Evolutionary conservation across 106 monocot genomes (phyloP).

Genomic region (Dioscorea alata): DNA sequence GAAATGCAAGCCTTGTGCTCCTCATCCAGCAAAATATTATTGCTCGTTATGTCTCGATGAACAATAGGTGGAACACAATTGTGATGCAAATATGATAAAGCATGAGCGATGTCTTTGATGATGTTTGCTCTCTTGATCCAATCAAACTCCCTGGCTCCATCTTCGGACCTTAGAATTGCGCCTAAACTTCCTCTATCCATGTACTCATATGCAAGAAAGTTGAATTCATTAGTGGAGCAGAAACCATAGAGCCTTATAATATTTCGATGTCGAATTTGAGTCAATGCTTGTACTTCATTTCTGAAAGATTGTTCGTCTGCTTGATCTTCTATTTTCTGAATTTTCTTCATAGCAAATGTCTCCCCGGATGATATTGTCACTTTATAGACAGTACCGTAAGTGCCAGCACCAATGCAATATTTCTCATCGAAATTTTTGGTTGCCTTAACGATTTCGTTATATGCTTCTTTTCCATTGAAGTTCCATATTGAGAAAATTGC

Average conservation of each 20-base stretch:
- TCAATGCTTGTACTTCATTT: slow-evolving; percentile 14
- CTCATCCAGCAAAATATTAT: slow-evolving; percentile 12
- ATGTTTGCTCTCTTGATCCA: slow-evolving; percentile 8
- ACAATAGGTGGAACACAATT: slow-evolving; percentile 4
- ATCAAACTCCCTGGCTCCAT: not conserved
- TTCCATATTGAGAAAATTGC: slow-evolving; percentile 7
- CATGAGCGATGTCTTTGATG: slow-evolving; percentile 16
- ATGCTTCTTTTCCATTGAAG: slow-evolving; percentile 12
- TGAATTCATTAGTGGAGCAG: slow-evolving; percentile 3
- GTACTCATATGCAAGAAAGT: slow-evolving; percentile 23
- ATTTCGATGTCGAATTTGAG: slow-evolving; percentile 13
- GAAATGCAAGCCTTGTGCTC: slow-evolving; percentile 17
- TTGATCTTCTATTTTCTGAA: slow-evolving; percentile 8
- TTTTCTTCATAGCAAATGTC: slow-evolving; percentile 15
- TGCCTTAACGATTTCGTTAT: slow-evolving; percentile 14
- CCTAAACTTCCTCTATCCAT: slow-evolving; percentile 25
- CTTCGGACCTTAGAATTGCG: not conserved
- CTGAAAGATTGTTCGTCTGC: slow-evolving; percentile 12
- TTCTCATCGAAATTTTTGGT: slow-evolving; percentile 26
- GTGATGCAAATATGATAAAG: slow-evolving; percentile 22
- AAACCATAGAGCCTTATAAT: slow-evolving; percentile 27
- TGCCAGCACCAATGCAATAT: slow-evolving; percentile 23
- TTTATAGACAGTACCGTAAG: slow-evolving; percentile 19
- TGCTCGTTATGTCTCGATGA: slow-evolving; percentile 17
- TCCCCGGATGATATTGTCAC: slow-evolving; percentile 6